A percentile compares a stretch with the other conserved stretches of the same genome.
Evolutionary conservation across 2,329 filamentous ascomycete species (phyloP).

Genomic region (Thermomyces lanuginosus): DNA sequence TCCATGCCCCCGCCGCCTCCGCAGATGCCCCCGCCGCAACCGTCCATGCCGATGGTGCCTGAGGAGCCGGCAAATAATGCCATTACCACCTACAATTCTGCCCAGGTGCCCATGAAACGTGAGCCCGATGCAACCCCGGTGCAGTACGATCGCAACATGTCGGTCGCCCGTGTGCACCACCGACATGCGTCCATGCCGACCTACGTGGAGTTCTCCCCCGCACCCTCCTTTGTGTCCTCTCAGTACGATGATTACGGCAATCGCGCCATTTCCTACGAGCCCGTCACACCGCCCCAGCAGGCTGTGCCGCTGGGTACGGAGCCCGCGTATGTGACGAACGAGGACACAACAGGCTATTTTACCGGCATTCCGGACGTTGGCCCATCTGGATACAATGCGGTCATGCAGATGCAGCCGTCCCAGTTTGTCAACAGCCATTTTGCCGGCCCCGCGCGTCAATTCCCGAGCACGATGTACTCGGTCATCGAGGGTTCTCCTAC

Average conservation of each 20-base stretch:
- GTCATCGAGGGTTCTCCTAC: conserved; percentile 96
- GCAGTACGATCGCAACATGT: conserved; percentile 85
- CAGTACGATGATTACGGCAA: conserved; percentile 97
- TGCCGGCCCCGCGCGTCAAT: conserved; percentile 48
- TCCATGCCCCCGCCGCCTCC: conserved; percentile 66
- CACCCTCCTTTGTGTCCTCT: conserved; percentile 95
- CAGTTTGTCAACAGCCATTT: conserved; percentile 70
- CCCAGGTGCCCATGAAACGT: conserved; percentile 67
- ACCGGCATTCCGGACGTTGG: conserved; percentile 78
- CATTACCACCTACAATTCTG: conserved; percentile 56
- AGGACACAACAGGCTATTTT: conserved; percentile 92
- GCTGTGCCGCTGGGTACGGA: conserved; percentile 64
- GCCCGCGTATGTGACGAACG: conserved; percentile 93
- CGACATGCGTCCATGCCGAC: conserved; percentile 97
- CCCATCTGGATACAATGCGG: conserved; percentile 61
- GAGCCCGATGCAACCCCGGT: conserved; percentile 69
- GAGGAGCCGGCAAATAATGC: conserved; percentile 50
- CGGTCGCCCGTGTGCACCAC: conserved; percentile 67
- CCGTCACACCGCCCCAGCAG: conserved; percentile 89
- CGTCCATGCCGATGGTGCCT: conserved; percentile 39
- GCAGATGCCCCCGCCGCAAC: conserved; percentile 57
- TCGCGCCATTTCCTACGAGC: conserved; percentile 88
- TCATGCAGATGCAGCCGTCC: conserved; percentile 80
- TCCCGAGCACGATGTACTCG: conserved; percentile 70
- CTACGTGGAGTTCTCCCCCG: conserved; percentile 95